A percentile compares a stretch with the other conserved stretches of the same genome.
Evolutionary conservation across 2,329 filamentous ascomycete genomes (phyloP).

Genomic region (Thelonectria blattea): DNA sequence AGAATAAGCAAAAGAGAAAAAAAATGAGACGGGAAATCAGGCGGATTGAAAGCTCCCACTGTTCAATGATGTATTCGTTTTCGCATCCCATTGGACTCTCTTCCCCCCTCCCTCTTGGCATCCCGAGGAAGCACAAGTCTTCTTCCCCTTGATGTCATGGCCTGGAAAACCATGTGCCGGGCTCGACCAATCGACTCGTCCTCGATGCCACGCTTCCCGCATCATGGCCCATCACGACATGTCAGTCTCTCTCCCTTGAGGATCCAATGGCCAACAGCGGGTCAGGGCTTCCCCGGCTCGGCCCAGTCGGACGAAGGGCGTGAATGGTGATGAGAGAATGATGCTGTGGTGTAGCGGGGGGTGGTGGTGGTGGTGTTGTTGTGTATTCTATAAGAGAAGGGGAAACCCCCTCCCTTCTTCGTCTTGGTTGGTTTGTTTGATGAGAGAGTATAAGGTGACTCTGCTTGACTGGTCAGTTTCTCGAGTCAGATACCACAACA

Average conservation of each 20-base stretch:
- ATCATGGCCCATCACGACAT: background rate
- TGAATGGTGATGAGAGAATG: constrained; percentile 1
- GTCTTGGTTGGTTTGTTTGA: background rate
- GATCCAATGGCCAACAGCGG: background rate
- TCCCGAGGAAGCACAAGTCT: too few species aligned
- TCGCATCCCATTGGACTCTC: background rate
- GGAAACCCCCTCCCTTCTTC: background rate
- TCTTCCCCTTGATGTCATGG: background rate
- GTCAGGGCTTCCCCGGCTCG: background rate
- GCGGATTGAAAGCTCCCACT: too few species aligned
- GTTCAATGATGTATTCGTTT: background rate
- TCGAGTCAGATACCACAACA: background rate
- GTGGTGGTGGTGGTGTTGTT: too few species aligned
- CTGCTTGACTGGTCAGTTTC: background rate
- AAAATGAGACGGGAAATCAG: too few species aligned
- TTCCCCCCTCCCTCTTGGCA: too few species aligned
- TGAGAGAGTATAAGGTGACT: background rate
- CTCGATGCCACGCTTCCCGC: background rate
- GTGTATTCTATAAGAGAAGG: background rate
- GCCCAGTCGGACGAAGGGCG: background rate
- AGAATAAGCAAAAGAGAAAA: too few species aligned
- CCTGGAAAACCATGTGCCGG: background rate
- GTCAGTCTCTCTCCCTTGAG: background rate
- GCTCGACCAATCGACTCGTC: background rate
- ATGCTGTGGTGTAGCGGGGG: background rate